Conservation (phyloP, 148 eudicot genomes). For the Vaccinium myrtillus region DNA sequence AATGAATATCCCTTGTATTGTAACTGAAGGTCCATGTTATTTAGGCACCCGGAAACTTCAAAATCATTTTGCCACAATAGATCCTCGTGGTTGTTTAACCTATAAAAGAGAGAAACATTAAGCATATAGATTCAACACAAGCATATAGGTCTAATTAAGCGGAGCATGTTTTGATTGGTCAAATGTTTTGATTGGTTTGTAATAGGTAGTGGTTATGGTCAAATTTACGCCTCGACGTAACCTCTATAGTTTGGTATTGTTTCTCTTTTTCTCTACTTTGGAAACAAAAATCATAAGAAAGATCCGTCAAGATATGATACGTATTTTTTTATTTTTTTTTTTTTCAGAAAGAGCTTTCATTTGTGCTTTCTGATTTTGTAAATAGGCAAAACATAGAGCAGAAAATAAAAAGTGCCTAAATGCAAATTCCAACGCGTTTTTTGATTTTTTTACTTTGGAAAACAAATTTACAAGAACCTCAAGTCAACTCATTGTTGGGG, state of each 20-base stretch:
- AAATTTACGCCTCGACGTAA: too few species aligned
- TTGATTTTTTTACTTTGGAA: too few species aligned
- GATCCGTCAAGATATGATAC: too few species aligned
- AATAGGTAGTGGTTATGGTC: too few species aligned
- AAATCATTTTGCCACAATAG: not conserved
- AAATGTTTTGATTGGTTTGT: conserved; percentile 1
- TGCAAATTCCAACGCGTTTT: not conserved
- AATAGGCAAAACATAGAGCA: not conserved
- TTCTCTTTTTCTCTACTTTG: too few species aligned
- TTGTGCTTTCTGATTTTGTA: not conserved
- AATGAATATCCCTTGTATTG: not conserved
- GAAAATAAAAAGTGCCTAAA: not conserved
- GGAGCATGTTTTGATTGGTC: conserved; percentile 1
- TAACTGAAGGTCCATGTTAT: not conserved
- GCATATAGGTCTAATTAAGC: not conserved
- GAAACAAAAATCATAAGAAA: too few species aligned
- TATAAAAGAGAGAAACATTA: not conserved
- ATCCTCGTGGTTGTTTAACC: not conserved
- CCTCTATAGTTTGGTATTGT: too few species aligned
- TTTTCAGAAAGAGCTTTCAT: not conserved
- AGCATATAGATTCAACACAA: not conserved
- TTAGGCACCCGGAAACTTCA: conserved; percentile 6
- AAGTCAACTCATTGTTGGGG: conserved; percentile 13
- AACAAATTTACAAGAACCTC: too few species aligned
- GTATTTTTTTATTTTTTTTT: not conserved